These are phyloP conservation scores for Fusarium miscanthi DNA, from an alignment of 2,329 filamentous ascomycete genomes.

Conservation along the genomic window DNA sequence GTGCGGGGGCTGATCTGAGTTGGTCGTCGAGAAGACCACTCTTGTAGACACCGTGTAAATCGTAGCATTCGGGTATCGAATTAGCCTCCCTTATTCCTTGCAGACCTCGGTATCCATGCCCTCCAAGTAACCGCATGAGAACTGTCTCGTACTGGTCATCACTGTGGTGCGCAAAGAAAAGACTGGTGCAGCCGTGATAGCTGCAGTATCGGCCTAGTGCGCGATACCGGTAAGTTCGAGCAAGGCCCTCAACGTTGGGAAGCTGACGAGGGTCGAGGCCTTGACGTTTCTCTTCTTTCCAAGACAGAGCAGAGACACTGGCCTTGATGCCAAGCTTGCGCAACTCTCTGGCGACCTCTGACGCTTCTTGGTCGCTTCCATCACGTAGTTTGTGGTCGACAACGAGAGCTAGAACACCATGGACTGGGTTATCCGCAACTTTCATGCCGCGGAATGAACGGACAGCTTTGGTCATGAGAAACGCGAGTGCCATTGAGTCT, in stretches of 20 bases:
- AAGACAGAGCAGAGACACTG: slow-evolving; percentile 52
- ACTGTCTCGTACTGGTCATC: slow-evolving; percentile 95
- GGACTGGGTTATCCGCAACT: slow-evolving; percentile 59
- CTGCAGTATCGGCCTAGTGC: slow-evolving; percentile 72
- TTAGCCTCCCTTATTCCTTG: slow-evolving; percentile 72
- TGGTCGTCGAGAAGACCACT: slow-evolving; percentile 69
- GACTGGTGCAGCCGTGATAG: slow-evolving; percentile 60
- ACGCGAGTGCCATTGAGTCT: slow-evolving; percentile 96
- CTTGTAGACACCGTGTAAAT: slow-evolving; percentile 76
- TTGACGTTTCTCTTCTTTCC: slow-evolving; percentile 55
- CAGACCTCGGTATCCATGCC: slow-evolving; percentile 77
- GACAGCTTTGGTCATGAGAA: slow-evolving; percentile 69
- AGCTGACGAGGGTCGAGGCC: slow-evolving; percentile 51
- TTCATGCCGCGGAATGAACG: slow-evolving; percentile 48
- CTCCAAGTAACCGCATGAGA: slow-evolving; percentile 78
- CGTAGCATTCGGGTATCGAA: slow-evolving; percentile 86
- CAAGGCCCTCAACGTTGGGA: slow-evolving; percentile 79
- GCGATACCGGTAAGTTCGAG: slow-evolving; percentile 79
- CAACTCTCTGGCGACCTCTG: slow-evolving; percentile 55
- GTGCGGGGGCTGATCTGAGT: slow-evolving; percentile 48
- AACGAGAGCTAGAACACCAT: slow-evolving; percentile 58
- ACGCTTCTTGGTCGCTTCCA: slow-evolving; percentile 65
- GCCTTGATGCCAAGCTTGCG: slow-evolving; percentile 51
- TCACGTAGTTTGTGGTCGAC: slow-evolving; percentile 69
- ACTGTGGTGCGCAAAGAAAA: slow-evolving; percentile 86